Evolutionary conservation across 257 asterid genomes (phyloP).

Genomic region (Ocimum tenuiflorum): DNA sequence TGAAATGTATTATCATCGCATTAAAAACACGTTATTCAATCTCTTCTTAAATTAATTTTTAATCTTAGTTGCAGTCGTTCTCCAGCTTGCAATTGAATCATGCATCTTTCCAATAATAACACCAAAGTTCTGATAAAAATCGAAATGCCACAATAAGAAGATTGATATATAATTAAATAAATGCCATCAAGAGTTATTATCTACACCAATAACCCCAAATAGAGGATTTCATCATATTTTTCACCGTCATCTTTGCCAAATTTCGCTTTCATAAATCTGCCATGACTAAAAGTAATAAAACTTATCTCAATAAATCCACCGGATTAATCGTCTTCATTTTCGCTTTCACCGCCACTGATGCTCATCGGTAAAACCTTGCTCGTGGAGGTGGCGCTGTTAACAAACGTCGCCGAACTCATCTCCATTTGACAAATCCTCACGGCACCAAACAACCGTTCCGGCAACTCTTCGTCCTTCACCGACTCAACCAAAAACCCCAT

Average conservation of each 20-base stretch:
- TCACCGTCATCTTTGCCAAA: constrained; percentile 18
- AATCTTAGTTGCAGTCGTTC: neutral
- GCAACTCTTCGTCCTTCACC: constrained; percentile 68
- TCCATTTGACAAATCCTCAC: constrained; percentile 89
- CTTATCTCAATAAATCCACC: neutral
- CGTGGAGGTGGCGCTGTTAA: constrained; percentile 42
- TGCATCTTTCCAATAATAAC: neutral
- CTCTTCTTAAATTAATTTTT: neutral
- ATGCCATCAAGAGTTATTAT: constrained; percentile 26
- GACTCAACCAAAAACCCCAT: constrained; percentile 91
- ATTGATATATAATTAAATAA: constrained; percentile 5
- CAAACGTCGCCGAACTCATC: constrained; percentile 64
- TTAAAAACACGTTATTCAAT: neutral
- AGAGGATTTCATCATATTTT: constrained; percentile 20
- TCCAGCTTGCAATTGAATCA: neutral
- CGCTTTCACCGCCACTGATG: constrained; percentile 44
- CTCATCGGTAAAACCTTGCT: constrained; percentile 48
- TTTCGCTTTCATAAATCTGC: constrained; percentile 17
- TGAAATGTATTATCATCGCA: neutral
- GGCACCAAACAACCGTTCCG: constrained; percentile 76
- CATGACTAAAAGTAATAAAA: constrained; percentile 10
- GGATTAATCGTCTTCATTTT: constrained; percentile 31
- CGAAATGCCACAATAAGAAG: neutral
- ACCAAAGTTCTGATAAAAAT: neutral
- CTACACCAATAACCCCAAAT: constrained; percentile 21